A percentile compares a stretch with the other conserved stretches of the same genome.
Conservation (phyloP, 108 stramenopile genomes). For the Thalassiosira profunda region DNA sequence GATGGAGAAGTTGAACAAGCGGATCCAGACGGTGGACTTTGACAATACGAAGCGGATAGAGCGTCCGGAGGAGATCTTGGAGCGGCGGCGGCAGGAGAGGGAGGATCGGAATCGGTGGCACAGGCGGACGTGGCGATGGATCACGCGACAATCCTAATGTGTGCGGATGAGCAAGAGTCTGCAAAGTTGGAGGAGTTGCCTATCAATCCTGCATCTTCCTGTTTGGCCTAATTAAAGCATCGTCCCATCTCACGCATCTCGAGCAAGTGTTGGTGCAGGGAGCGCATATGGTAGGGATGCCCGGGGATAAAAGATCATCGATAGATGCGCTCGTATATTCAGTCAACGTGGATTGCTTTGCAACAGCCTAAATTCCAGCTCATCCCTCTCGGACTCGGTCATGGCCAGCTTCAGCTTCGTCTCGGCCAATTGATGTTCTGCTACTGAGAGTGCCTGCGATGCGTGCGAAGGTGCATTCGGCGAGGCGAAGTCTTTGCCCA, state of each 20-base stretch:
- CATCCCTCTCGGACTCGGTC: conserved; percentile 41
- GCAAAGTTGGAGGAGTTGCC: no score
- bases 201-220: no score
- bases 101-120: conserved; percentile 87
- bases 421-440: conserved; percentile 32
- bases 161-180: no score
- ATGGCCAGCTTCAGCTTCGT: conserved; percentile 38
- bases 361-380: conserved; percentile 46
- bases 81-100: conserved; percentile 74
- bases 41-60: conserved; percentile 93
- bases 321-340: no score
- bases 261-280: no score
- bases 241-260: no score
- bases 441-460: conserved; percentile 10
- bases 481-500: background rate
- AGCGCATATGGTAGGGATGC: no score
- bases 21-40: conserved; percentile 65
- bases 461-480: conserved; percentile 2
- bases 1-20: conserved; percentile 86
- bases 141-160: conserved; percentile 36
- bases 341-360: conserved; percentile 18
- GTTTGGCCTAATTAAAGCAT: no score
- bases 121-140: conserved; percentile 57
- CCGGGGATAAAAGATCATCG: no score
- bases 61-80: conserved; percentile 89